A percentile compares a stretch with the other conserved stretches of the same genome.
phyloP scores from a whole-genome alignment of 2,329 filamentous ascomycete genomes.

The Whalleya microplaca region DNA sequence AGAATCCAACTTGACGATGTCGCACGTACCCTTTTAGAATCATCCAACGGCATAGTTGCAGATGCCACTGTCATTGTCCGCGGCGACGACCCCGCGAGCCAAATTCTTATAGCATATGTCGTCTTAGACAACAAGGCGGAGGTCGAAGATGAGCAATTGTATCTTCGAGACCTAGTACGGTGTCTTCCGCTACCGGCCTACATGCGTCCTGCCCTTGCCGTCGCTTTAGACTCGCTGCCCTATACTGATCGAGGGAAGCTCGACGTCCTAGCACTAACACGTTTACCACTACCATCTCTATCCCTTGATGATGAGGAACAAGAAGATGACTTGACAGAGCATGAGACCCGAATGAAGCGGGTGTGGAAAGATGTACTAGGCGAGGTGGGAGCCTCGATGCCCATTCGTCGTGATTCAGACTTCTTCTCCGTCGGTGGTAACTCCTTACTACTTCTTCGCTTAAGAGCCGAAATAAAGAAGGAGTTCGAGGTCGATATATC shows the following conservation, averaged over 20 bases:
- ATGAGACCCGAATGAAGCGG: background rate
- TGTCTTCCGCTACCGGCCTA: slow-evolving; percentile 15
- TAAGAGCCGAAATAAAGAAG: slow-evolving; percentile 11
- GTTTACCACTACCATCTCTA: slow-evolving; percentile 7
- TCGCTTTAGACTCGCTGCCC: slow-evolving; percentile 16
- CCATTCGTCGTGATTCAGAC: slow-evolving; percentile 9
- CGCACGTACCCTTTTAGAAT: slow-evolving; percentile 18
- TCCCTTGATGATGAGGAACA: background rate
- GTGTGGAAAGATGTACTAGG: slow-evolving; percentile 10
- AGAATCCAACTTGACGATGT: slow-evolving; percentile 51
- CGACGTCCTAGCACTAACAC: slow-evolving; percentile 12
- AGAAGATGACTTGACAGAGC: slow-evolving; percentile 5
- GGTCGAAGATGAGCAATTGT: slow-evolving; percentile 1
- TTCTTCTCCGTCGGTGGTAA: slow-evolving; percentile 31
- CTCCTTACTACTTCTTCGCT: slow-evolving; percentile 21
- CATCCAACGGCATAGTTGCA: slow-evolving; percentile 3
- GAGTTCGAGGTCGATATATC: slow-evolving; percentile 8
- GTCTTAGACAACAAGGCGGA: slow-evolving; percentile 18
- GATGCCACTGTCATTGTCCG: slow-evolving; percentile 22
- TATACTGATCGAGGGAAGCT: slow-evolving; percentile 16
- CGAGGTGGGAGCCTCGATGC: background rate
- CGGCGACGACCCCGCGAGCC: background rate
- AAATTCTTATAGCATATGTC: slow-evolving; percentile 35
- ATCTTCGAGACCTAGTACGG: slow-evolving; percentile 9
- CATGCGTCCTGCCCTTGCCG: slow-evolving; percentile 12